phyloP scores from a whole-genome alignment of 306 rosid genomes.

The Urtica urens region DNA sequence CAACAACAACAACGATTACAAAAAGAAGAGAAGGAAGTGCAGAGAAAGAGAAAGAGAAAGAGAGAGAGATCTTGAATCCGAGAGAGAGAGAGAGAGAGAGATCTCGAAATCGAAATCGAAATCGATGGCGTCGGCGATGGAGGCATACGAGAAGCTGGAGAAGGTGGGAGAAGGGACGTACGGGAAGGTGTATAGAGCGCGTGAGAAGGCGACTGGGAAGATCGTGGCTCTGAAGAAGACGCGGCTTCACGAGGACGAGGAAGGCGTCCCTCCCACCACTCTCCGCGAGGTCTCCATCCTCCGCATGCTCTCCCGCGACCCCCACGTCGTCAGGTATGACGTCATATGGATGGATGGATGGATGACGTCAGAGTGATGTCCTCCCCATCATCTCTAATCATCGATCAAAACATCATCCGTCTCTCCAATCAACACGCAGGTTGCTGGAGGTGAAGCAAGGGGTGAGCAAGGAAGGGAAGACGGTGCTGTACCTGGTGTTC shows the following conservation, averaged over 20 bases:
- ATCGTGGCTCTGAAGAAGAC: slow-evolving; percentile 92
- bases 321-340: slow-evolving; percentile 75
- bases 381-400: background rate
- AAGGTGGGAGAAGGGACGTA: slow-evolving; percentile 94
- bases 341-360: too few relatives aligned
- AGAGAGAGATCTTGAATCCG: background rate
- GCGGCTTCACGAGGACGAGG: slow-evolving; percentile 92
- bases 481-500: slow-evolving; percentile 78
- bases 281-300: slow-evolving; percentile 90
- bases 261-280: slow-evolving; percentile 97
- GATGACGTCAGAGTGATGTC: too few relatives aligned
- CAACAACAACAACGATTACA: too few relatives aligned
- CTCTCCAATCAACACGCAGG: slow-evolving; percentile 27
- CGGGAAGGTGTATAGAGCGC: slow-evolving; percentile 81
- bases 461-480: slow-evolving; percentile 78
- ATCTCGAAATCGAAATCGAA: slow-evolving; percentile 20
- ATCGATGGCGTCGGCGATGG: slow-evolving; percentile 52
- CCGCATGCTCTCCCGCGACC: slow-evolving; percentile 90
- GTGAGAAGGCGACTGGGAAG: slow-evolving; percentile 72
- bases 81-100: background rate
- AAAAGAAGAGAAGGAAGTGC: background rate
- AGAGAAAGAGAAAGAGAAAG: slow-evolving; percentile 6
- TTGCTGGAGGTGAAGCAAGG: slow-evolving; percentile 91
- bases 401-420: background rate
- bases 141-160: slow-evolving; percentile 78